Base-by-base conservation (phyloP, 2,329 filamentous ascomycete species). In the Xenosphaeropsis pyriputrescens region DNA sequence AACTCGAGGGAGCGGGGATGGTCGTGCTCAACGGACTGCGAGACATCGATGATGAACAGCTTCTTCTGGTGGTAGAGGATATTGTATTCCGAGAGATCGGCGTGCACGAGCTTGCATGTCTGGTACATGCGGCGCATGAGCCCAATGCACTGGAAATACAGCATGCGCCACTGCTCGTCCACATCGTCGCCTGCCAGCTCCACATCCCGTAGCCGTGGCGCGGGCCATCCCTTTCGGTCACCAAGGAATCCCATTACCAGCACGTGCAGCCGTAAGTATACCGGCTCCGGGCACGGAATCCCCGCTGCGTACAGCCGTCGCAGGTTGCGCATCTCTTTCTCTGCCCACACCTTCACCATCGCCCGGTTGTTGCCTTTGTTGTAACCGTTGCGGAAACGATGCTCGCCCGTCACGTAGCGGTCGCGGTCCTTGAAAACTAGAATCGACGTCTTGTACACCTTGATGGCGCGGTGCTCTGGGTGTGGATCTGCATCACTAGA, bases 371-470 rank as follows among this genome's bases (percentile, higher is more conserved):
- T 93, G 47, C 82, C 82, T 66, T 95, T 96, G 62, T 89, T 91
- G 56, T 89, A 91, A 36, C 89, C 89, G 43, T 77, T 71, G 48
- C 85, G 75, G 67, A 98, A 98, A 17, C 91, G 72, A 61, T 88
- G 86, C 61, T 98, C 91, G 47, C 91, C 91, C 1, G 81, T 82
- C 44, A 98, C 91, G 59, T 98, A 98, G 52, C 86, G 81, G 60
- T 95, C 88, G 41, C 91, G 75, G 61, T 98, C 91, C 63, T 96
- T 96, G 75, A 98, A 98, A 17, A 93, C 86, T 22, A 98, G 65
- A 46, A 98, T 98, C 39, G 84, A 83, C 6, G 91, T 98, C 70
- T 98, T 98, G 74, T 98, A 98, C 36, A 98, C 85, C 63, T 98
- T 98, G 67, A 96, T 86, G 11, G 91, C 91, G 35, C 85, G 75